phyloP scores from a whole-genome alignment of 164 flowering plant species.

The Buxus sempervirens region DNA sequence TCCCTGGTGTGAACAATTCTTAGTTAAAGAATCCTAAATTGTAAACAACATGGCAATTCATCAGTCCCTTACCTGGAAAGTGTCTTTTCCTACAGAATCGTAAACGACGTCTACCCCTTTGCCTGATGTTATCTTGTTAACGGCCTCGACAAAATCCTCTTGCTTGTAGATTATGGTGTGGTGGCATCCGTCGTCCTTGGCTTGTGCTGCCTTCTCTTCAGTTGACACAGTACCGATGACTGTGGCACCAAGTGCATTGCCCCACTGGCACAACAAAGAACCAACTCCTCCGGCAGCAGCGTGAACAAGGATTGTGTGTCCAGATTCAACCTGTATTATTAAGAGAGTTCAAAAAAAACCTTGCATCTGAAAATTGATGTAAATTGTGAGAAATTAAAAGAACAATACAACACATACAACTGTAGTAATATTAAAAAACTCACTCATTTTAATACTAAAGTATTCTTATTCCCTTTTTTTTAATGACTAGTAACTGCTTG shows the following conservation, averaged over 20 bases:
- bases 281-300: conserved; percentile 99
- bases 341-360: too few relatives aligned
- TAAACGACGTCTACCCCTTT: neutral
- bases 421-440: too few relatives aligned
- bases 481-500: too few relatives aligned
- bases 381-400: too few relatives aligned
- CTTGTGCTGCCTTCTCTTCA: conserved; percentile 79
- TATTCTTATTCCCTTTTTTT: too few relatives aligned
- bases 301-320: conserved; percentile 79
- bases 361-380: too few relatives aligned
- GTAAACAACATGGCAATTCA: too few relatives aligned
- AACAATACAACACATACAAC: too few relatives aligned
- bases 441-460: too few relatives aligned
- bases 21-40: neutral
- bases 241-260: conserved; percentile 84
- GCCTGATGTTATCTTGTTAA: conserved; percentile 49
- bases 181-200: conserved; percentile 79
- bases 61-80: neutral
- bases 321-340: conserved; percentile 62
- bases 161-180: conserved; percentile 67
- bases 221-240: conserved; percentile 93
- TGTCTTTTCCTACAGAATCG: neutral
- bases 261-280: conserved; percentile 90
- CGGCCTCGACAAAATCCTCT: conserved; percentile 71
- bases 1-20: conserved; percentile 40